Base-by-base conservation (phyloP, 1,284 basidiomycete species). In the Ganoderma sp. region DNA sequence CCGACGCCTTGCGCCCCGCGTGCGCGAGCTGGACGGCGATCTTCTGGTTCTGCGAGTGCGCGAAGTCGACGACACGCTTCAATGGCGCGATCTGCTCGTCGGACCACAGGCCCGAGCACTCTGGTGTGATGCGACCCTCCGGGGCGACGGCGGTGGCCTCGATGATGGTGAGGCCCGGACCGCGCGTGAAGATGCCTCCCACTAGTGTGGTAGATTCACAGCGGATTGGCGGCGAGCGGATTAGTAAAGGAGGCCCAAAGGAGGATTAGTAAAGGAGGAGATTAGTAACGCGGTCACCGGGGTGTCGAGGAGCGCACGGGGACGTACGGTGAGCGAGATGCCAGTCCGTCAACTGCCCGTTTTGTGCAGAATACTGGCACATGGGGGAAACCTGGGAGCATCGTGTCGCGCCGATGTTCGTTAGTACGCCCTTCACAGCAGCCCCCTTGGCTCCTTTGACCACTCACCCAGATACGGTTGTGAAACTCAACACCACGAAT, bases 11-110 rank as follows among this genome's bases (percentile, higher is more conserved):
- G 45, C 92, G 82, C 0, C 93, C 92, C 0, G 91, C 92, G 77
- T 95, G 92, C 0, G 88, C 89, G 19, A 95, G 84, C 76, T 95
- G 93, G 61, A 94, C 84, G 4, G 88, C 93, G 22, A 92, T 87
- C 71, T 85, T 86, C 63, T 85, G 81, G 64, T 86, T 84, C 75
- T 91, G 86, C 28, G 85, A 80, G 76, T 93, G 91, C 50, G 86
- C 83, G 72, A 90, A 91, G 56, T 89, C 83, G 67, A 92, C 88
- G 66, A 94, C 85, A 32, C 87, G 84, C 73, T 86, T 86, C 67
- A 91, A 81, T 0, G 89, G 86, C 41, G 81, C 84, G 57, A 92
- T 87, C 63, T 95, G 92, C 12, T 82, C 82, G 77, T 93, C 91
- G 25, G 81, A 79, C 91, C 93, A 96, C 57, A 95, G 80, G 0